Evolutionary conservation across 164 flowering plant genomes (phyloP), one percentile per base, ranked within the genome.

Genomic region (Vitis riparia): DNA sequence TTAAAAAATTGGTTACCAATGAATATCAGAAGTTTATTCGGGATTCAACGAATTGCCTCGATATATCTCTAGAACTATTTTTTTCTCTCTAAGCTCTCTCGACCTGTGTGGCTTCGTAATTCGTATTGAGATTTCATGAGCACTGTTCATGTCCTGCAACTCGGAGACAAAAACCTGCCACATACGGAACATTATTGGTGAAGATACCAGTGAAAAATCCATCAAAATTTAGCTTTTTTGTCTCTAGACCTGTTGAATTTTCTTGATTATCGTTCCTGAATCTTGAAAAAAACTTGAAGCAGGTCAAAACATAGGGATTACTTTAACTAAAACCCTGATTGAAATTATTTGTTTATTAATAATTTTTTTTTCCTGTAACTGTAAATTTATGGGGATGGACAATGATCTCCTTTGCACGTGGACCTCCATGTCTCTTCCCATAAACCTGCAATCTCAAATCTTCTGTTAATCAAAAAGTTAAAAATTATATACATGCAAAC

Each of bases 321-420:
- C 10, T 37, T 17, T 71, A 51, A 5, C 10, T 11, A 6, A 11
- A 57, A 57, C 11, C 16, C 10, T 16, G 19, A 59, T 23, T 57
- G 9, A 19, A 29, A 17, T 16, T 19, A 27, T 67, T 32, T 48
- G 11, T 30, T 58, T 57, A 47, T 57, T 57, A 49, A 65, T 23
- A 19, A 64, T 56, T 56, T n/a, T 10, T 19, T 51, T 53, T 60
- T 51, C n/a, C 29, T 66, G 11, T 44, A 8, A 53, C 10, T 68
- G 60, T 65, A 51, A 72, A 68, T 76, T 83, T 68, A 80, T 81
- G 80, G 88, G 83, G 85, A 81, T 85, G 85, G 89, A 83, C 84
- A 82, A 77, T 78, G 86, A 84, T 86, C 81, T 81, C 55, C 49
- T 37, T 65, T 71, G 78, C 89, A 91, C 87, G 85, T 89, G 90